phyloP scores from a whole-genome alignment of 2,329 filamentous ascomycete genomes.

The Microdochium trichocladiopsis region DNA sequence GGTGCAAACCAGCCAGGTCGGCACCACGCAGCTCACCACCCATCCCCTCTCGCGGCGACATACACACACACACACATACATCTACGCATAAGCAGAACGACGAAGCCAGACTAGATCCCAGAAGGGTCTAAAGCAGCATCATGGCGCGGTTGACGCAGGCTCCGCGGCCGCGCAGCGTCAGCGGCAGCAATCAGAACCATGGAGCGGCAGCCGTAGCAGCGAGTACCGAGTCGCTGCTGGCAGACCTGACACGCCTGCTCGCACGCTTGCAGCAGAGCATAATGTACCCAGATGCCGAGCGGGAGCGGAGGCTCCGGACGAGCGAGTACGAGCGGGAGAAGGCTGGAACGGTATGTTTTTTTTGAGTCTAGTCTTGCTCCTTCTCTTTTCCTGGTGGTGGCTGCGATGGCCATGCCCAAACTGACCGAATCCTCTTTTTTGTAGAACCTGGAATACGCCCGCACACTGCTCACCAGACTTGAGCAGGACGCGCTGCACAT shows the following conservation, averaged over 20 bases:
- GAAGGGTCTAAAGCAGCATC: not conserved
- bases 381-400: too few relatives aligned
- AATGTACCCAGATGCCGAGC: conserved; percentile 53
- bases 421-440: not conserved
- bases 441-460: conserved; percentile 67
- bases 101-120: too few relatives aligned
- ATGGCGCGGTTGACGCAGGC: not conserved
- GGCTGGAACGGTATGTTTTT: conserved; percentile 39
- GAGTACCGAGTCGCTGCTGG: conserved; percentile 22
- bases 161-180: not conserved
- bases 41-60: too few relatives aligned
- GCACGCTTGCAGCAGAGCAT: conserved; percentile 58
- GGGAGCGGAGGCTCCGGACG: conserved; percentile 47
- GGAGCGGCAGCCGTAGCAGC: not conserved
- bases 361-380: not conserved
- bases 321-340: conserved; percentile 62
- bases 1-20: too few relatives aligned
- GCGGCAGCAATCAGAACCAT: not conserved
- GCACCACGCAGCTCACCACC: too few relatives aligned
- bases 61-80: too few relatives aligned
- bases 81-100: too few relatives aligned
- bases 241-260: conserved; percentile 58
- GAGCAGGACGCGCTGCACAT: conserved; percentile 61
- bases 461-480: conserved; percentile 58
- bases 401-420: too few relatives aligned